Conservation (phyloP, 1,284 basidiomycete genomes). For the Ganoderma leucocontextum region DNA sequence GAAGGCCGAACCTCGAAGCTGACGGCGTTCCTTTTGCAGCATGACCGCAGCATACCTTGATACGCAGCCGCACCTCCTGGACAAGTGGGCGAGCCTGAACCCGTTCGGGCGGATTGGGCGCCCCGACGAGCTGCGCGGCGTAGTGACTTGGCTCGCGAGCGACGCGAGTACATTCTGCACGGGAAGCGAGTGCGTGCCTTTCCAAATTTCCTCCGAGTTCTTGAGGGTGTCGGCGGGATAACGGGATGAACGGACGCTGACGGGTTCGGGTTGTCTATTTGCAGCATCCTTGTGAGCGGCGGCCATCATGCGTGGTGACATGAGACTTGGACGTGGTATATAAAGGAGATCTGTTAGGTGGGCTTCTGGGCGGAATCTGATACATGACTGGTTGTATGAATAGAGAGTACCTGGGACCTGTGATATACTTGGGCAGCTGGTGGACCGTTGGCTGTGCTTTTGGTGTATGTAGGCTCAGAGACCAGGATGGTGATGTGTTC, state of each 20-base stretch:
- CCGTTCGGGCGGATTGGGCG: conserved; percentile 80
- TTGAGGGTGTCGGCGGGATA: not conserved
- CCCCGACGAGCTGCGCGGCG: conserved; percentile 82
- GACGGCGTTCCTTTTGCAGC: conserved; percentile 42
- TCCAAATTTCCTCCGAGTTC: not conserved
- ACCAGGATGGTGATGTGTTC: not conserved
- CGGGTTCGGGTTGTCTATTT: conserved; percentile 23
- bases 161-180: conserved; percentile 82
- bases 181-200: conserved; percentile 70
- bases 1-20: not conserved
- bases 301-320: conserved; percentile 76
- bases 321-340: conserved; percentile 8
- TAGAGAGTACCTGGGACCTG: conserved; percentile 3
- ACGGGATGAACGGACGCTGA: conserved; percentile 13
- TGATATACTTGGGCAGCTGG: conserved; percentile 1
- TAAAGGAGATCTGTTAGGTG: not conserved
- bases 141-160: conserved; percentile 81
- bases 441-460: not conserved
- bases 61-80: conserved; percentile 69
- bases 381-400: not conserved
- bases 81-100: conserved; percentile 79
- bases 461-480: not conserved
- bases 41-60: conserved; percentile 85
- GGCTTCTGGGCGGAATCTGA: conserved; percentile 5
- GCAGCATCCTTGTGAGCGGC: conserved; percentile 74